Evolutionary conservation across 2,329 filamentous ascomycete species (phyloP), one percentile per base, ranked within the genome.

Genomic region (Mycocentrospora acerina): DNA sequence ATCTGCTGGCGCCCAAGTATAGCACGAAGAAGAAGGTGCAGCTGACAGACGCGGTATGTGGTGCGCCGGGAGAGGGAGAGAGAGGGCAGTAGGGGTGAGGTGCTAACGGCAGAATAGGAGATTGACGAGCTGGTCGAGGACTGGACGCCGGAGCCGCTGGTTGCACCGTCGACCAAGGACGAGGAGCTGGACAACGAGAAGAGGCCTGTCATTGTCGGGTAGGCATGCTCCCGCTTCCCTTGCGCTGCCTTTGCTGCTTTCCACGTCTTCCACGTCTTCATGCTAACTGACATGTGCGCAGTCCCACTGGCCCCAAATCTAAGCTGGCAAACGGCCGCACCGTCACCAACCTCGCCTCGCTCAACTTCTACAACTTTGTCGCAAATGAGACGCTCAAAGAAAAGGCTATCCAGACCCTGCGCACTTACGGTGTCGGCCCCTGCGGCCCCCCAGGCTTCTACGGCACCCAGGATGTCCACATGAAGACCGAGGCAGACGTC

Each of bases 361-460:
- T 90, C 72, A 98, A 98, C 69, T 95, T 93, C 70, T 97, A 95
- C 76, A 97, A 98, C 72, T 90, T 98, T 68, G 88, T 94, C 50
- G 82, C 82, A 36, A 96, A 95, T 65, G 91, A 97, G 46, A 80
- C 84, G 24, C 83, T 98, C 59, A 95, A 95, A 62, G 90, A 96
- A 56, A 94, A 95, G 68, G 93, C 91, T 1, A 90, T 98, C 47
- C 85, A 91, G 67, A 94, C 90, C 0, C 79, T 98, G 26, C 87
- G 91, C 44, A 95, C 88, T 14, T 98, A 98, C 59, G 93, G 93
- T 40, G 94, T 98, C 27, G 94, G 93, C 7, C 91, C 93, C 40
- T 98, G 93, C 65, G 93, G 93, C 14, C 93, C 93, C 13, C 93
- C 93, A 5, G 90, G 95, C 50, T 98, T 98, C 73, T 98, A 98